Percentiles rank a stretch among this genome's conserved stretches.
Conservation (phyloP, 495 filamentous ascomycete genomes). For the Penicillium cataractarum region DNA sequence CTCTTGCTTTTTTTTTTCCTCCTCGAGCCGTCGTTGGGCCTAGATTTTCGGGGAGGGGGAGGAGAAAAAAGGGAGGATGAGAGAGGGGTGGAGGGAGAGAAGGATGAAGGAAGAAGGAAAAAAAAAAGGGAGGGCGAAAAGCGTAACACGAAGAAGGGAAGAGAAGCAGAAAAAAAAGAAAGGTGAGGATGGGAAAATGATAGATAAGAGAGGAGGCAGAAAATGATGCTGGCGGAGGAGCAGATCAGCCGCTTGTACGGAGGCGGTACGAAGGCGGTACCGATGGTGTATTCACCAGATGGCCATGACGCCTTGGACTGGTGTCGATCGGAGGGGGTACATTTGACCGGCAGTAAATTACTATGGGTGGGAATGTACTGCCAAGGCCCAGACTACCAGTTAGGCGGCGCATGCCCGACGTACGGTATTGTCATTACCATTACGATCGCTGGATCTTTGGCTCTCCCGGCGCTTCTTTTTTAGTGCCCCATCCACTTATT, state of each 20-base stretch:
- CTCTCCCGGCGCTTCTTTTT: constrained; percentile 30
- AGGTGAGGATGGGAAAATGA: constrained; percentile 27
- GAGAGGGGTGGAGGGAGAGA: constrained; percentile 22
- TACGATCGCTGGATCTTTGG: constrained; percentile 19
- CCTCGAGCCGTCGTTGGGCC: constrained; percentile 9
- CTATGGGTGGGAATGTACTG: too few species aligned
- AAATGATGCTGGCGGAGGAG: constrained; percentile 24
- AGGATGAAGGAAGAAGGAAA: constrained; percentile 11
- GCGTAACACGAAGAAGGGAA: constrained; percentile 9
- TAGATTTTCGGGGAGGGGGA: constrained; percentile 19
- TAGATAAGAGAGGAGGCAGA: constrained; percentile 32
- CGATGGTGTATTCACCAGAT: constrained; percentile 2
- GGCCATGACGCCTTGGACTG: constrained; percentile 18
- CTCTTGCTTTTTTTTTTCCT: constrained; percentile 21
- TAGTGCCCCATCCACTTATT: constrained; percentile 21
- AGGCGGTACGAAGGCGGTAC: constrained; percentile 14
- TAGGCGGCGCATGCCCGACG: constrained; percentile 6
- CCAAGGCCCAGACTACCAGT: constrained; percentile 16
- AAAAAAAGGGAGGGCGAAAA: constrained; percentile 14
- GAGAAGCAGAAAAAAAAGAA: constrained; percentile 19
- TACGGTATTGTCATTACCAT: constrained; percentile 14
- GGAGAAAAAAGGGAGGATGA: constrained; percentile 24
- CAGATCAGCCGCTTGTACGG: constrained; percentile 30
- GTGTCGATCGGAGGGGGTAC: constrained; percentile 9
- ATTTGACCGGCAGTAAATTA: background rate